Evolutionary conservation across 1,284 basidiomycete genomes (phyloP).

Genomic region (Hemileia vastatrix): DNA sequence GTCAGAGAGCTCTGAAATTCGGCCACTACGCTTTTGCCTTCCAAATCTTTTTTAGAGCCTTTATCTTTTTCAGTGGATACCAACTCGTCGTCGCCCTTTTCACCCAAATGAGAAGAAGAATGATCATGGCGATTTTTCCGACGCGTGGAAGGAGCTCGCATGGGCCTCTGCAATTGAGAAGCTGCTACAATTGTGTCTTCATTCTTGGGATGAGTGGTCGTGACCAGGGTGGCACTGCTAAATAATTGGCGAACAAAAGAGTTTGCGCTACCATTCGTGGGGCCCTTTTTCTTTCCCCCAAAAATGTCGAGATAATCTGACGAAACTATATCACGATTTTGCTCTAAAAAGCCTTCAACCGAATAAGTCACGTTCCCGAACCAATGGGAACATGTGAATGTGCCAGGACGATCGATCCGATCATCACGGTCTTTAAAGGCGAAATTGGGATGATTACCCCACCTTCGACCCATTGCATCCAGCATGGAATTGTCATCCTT

Average conservation of each 20-base stretch:
- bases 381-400: conserved; percentile 87
- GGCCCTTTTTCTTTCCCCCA: conserved; percentile 50
- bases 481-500: conserved; percentile 91
- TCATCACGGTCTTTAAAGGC: conserved; percentile 54
- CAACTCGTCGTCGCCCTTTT: conserved; percentile 38
- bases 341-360: conserved; percentile 74
- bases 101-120: conserved; percentile 40
- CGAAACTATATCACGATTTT: conserved; percentile 79
- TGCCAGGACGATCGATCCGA: conserved; percentile 62
- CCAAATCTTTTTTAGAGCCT: conserved; percentile 36
- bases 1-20: conserved; percentile 75
- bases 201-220: conserved; percentile 77
- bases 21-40: conserved; percentile 60
- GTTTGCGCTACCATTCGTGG: conserved; percentile 64
- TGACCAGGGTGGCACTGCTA: conserved; percentile 73
- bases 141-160: conserved; percentile 78
- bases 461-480: conserved; percentile 84
- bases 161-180: conserved; percentile 82
- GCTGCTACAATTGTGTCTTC: conserved; percentile 90
- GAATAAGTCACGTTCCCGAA: conserved; percentile 85
- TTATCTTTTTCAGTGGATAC: conserved; percentile 34
- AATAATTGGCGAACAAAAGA: conserved; percentile 87
- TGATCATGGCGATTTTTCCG: conserved; percentile 57
- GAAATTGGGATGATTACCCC: conserved; percentile 86
- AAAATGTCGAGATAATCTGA: conserved; percentile 86